Conservation (phyloP, 2,329 filamentous ascomycete genomes). For the Colletotrichum sp. region DNA sequence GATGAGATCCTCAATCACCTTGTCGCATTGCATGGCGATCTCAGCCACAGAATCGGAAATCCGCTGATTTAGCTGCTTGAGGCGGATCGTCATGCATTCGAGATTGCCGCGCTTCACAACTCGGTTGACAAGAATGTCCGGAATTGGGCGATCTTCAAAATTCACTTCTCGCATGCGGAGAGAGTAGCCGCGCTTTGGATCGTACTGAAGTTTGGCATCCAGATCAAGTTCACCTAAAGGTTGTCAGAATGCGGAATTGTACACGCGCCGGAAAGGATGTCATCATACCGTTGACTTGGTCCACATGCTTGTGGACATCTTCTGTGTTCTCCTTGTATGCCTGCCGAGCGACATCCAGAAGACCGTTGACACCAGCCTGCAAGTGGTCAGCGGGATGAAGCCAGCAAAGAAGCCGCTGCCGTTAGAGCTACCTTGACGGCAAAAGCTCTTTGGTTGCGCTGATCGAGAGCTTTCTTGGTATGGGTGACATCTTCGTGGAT, state of each 20-base stretch:
- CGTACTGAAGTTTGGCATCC: constrained; percentile 73
- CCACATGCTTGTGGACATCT: constrained; percentile 75
- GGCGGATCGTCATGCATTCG: constrained; percentile 85
- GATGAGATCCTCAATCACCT: constrained; percentile 74
- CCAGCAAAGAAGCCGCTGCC: not conserved
- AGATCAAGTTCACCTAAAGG: constrained; percentile 60
- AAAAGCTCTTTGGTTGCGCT: constrained; percentile 89
- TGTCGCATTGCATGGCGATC: constrained; percentile 82
- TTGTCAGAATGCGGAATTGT: not conserved
- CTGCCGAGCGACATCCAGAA: constrained; percentile 87
- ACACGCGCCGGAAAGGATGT: not conserved
- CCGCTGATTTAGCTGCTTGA: constrained; percentile 81
- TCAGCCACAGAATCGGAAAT: constrained; percentile 85
- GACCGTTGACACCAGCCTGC: constrained; percentile 78
- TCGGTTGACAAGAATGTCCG: constrained; percentile 78
- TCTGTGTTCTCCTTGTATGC: constrained; percentile 89
- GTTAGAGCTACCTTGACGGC: constrained; percentile 72
- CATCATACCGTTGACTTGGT: constrained; percentile 65
- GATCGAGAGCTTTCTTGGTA: constrained; percentile 79
- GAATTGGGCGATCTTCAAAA: constrained; percentile 64
- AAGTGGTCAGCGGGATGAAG: not conserved
- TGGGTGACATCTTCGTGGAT: constrained; percentile 86
- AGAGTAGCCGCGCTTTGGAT: constrained; percentile 80
- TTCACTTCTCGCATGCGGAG: constrained; percentile 69
- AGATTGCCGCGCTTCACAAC: constrained; percentile 73